phyloP scores from a whole-genome alignment of 108 stramenopile species.

The Epipyxis sp. region DNA sequence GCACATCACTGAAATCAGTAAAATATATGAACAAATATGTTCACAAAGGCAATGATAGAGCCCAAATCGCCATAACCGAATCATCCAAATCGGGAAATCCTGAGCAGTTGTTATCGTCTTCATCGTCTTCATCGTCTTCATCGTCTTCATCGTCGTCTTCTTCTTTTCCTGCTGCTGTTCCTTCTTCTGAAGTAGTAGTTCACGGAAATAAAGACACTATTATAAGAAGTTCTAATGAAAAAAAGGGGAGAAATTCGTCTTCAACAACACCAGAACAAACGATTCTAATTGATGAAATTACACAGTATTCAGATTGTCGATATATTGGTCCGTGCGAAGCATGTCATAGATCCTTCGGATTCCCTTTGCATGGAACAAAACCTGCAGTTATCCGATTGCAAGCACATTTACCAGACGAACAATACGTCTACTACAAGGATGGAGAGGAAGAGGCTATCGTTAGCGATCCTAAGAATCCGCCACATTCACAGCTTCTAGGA shows the following conservation, averaged over 20 bases:
- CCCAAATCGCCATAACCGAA: too few species aligned
- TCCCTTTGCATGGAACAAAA: background rate
- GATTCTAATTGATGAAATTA: slow-evolving; percentile 10
- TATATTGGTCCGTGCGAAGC: background rate
- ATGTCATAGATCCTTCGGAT: background rate
- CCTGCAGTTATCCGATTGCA: background rate
- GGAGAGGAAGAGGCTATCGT: background rate
- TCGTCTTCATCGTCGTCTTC: too few species aligned
- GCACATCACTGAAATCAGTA: slow-evolving; percentile 22
- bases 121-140: too few species aligned
- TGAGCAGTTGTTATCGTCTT: too few species aligned
- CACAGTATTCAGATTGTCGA: background rate
- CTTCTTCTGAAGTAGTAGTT: background rate
- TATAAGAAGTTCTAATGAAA: too few species aligned
- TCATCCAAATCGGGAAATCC: too few species aligned
- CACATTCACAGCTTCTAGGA: too few species aligned
- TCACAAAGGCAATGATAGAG: slow-evolving; percentile 16
- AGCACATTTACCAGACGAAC: background rate
- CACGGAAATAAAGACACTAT: background rate
- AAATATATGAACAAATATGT: slow-evolving; percentile 36
- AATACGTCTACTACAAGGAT: background rate
- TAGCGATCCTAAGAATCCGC: background rate
- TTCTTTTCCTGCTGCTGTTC: background rate
- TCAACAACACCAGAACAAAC: background rate
- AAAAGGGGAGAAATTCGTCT: too few species aligned